Conservation (phyloP, 1,284 basidiomycete species). For the Malassezia cuniculi region DNA sequence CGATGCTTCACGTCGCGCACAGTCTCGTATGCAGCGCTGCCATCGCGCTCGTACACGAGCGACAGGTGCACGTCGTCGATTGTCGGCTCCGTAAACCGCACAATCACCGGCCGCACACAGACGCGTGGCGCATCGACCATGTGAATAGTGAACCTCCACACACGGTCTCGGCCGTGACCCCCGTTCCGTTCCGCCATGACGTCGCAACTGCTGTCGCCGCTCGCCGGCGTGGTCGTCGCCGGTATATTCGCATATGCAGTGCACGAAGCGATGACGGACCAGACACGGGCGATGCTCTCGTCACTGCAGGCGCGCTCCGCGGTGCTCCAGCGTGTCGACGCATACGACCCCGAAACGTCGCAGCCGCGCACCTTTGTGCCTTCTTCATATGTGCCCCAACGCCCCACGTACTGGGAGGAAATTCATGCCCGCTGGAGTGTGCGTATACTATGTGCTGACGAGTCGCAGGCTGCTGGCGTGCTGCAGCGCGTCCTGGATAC, state of each 20-base stretch:
- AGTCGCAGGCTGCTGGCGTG: slow-evolving; percentile 3
- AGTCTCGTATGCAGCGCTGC: slow-evolving; percentile 1
- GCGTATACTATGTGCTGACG: neutral
- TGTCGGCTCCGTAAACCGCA: slow-evolving; percentile 11
- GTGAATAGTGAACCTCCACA: neutral
- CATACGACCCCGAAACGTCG: slow-evolving; percentile 5
- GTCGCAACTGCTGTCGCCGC: slow-evolving; percentile 6
- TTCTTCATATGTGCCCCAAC: slow-evolving; percentile 7
- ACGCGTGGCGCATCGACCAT: slow-evolving; percentile 1
- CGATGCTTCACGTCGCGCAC: slow-evolving; percentile 6
- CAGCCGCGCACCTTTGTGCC: neutral
- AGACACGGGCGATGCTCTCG: slow-evolving; percentile 10
- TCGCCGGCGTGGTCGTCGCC: slow-evolving; percentile 5
- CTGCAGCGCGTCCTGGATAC: neutral
- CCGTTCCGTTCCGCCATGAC: too few relatives aligned
- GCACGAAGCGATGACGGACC: slow-evolving; percentile 10
- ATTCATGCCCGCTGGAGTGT: slow-evolving; percentile 13
- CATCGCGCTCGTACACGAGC: slow-evolving; percentile 6
- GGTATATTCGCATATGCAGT: slow-evolving; percentile 9
- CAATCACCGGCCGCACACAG: slow-evolving; percentile 10
- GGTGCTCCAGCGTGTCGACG: slow-evolving; percentile 3
- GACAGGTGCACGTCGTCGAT: slow-evolving; percentile 11
- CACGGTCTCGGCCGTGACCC: too few relatives aligned
- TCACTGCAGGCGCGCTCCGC: slow-evolving; percentile 4
- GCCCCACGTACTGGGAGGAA: slow-evolving; percentile 14